Percentiles rank a stretch among this genome's conserved stretches.
Conservation (phyloP, 495 filamentous ascomycete species). For the Poronia punctata region DNA sequence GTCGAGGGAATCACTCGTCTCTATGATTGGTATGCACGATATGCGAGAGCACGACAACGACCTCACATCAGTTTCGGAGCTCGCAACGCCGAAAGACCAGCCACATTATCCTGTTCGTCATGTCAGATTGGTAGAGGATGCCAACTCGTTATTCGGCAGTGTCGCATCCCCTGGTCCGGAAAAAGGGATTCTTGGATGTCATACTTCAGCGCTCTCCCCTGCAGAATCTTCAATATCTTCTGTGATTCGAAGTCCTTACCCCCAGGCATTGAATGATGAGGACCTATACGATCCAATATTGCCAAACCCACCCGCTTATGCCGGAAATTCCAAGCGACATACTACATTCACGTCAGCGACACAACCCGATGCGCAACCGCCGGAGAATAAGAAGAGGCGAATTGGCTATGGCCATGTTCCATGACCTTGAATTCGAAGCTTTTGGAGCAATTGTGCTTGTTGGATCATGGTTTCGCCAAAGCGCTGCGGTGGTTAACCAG, state of each 20-base stretch:
- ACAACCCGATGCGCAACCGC: slow-evolving; percentile 6
- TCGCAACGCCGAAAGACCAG: slow-evolving; percentile 24
- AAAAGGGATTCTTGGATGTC: too few relatives aligned
- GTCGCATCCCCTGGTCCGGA: slow-evolving; percentile 19
- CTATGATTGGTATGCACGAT: slow-evolving; percentile 23
- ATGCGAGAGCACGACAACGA: slow-evolving; percentile 21
- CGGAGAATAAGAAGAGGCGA: slow-evolving; percentile 16
- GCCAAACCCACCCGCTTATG: slow-evolving; percentile 7
- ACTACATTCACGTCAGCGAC: slow-evolving; percentile 9
- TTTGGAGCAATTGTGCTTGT: too few relatives aligned
- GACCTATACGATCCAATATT: slow-evolving; percentile 21
- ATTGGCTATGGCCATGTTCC: not conserved
- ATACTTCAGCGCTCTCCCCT: too few relatives aligned
- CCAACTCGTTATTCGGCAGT: slow-evolving; percentile 13
- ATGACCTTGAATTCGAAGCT: too few relatives aligned
- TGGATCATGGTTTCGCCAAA: too few relatives aligned
- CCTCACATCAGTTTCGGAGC: slow-evolving; percentile 23
- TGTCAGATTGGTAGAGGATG: slow-evolving; percentile 14
- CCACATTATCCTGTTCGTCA: slow-evolving; percentile 16
- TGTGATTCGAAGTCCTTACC: slow-evolving; percentile 22
- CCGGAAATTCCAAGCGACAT: slow-evolving; percentile 15
- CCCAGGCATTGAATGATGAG: slow-evolving; percentile 17
- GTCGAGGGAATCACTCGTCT: slow-evolving; percentile 22
- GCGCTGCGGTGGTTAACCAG: too few relatives aligned
- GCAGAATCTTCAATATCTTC: slow-evolving; percentile 13